Evolutionary conservation across 2,329 filamentous ascomycete genomes (phyloP), one percentile per base, ranked within the genome.

Genomic region (Cercospora beticola): DNA sequence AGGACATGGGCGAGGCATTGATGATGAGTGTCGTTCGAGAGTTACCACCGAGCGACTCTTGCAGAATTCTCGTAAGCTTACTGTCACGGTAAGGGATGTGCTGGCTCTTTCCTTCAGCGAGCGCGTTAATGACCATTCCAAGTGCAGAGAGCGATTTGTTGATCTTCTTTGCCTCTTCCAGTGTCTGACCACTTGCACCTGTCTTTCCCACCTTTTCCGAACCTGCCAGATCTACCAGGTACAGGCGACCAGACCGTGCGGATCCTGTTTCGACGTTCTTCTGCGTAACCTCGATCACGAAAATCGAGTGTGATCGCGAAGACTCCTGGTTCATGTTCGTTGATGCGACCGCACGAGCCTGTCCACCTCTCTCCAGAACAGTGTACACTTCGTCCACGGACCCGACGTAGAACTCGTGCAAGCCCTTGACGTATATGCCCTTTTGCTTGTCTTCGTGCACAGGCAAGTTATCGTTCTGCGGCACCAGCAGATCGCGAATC

Each of bases 281-380:
- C 83, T 98, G 95, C 14, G 93, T 95, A 75, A 99, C 91, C 54
- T 94, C 97, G 77, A 98, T 90, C 78, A 97, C 93, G 80, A 98
- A 97, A 74, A 99, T 98, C 52, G 95, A 98, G 82, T 99, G 95
- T 68, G 95, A 98, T 75, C 95, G 92, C 59, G 95, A 98, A 0
- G 95, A 98, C 79, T 98, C 95, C 80, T 95, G 91, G 82, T 99
- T 99, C 95, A 98, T 98, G 84, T 98, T 98, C 66, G 95, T 99
- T 57, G 94, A 92, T 33, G 95, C 92, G 31, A 97, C 94, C n/a
- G 92, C 92, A 81, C 95, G 87, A 68, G 94, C 90, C 73, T 90
- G 88, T 77, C 94, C 94, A 83, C 95, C 95, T 78, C 94, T 89
- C 80, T 94, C 89, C 90, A 99, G 94, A 66, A 98, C 93, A 79